Evolutionary conservation across 768 basidiomycete genomes (phyloP).

Genomic region (Leccinum variicolor): DNA sequence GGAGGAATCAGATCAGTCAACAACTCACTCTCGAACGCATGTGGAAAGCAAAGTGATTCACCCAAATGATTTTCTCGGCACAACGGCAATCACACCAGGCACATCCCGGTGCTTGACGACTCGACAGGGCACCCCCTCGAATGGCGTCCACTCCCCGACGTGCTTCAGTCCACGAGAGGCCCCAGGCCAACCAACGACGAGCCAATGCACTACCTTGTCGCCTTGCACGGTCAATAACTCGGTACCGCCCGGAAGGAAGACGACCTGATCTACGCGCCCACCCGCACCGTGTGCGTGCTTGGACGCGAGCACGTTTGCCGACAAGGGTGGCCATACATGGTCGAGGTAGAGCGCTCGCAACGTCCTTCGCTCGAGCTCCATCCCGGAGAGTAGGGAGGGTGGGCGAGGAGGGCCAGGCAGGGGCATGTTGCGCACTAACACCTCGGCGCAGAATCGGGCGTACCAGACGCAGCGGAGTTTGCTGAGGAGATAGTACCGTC

Average conservation of each 20-base stretch:
- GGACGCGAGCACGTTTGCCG: slow-evolving; percentile 12
- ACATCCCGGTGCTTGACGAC: slow-evolving; percentile 19
- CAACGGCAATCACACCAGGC: slow-evolving; percentile 19
- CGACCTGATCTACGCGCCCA: slow-evolving; percentile 23
- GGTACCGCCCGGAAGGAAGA: slow-evolving; percentile 24
- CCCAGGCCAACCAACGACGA: slow-evolving; percentile 17
- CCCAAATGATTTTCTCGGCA: slow-evolving; percentile 12
- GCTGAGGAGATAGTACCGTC: slow-evolving; percentile 26
- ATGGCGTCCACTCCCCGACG: slow-evolving; percentile 18
- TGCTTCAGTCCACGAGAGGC: slow-evolving; percentile 12
- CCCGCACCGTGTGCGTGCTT: neutral
- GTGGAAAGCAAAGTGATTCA: neutral
- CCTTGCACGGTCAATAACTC: slow-evolving; percentile 28
- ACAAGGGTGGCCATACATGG: slow-evolving; percentile 19
- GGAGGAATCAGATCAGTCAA: neutral
- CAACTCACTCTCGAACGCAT: neutral
- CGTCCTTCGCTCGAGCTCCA: slow-evolving; percentile 28
- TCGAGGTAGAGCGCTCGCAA: slow-evolving; percentile 26
- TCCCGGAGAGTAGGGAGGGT: slow-evolving; percentile 12
- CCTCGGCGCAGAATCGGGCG: slow-evolving; percentile 20
- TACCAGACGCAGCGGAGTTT: slow-evolving; percentile 25
- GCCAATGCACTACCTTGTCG: slow-evolving; percentile 24
- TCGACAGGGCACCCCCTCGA: slow-evolving; percentile 14
- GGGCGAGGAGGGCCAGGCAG: slow-evolving; percentile 14
- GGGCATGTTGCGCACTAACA: slow-evolving; percentile 20